Base-by-base conservation (phyloP, 164 flowering plant genomes). In the Annona cherimola region DNA sequence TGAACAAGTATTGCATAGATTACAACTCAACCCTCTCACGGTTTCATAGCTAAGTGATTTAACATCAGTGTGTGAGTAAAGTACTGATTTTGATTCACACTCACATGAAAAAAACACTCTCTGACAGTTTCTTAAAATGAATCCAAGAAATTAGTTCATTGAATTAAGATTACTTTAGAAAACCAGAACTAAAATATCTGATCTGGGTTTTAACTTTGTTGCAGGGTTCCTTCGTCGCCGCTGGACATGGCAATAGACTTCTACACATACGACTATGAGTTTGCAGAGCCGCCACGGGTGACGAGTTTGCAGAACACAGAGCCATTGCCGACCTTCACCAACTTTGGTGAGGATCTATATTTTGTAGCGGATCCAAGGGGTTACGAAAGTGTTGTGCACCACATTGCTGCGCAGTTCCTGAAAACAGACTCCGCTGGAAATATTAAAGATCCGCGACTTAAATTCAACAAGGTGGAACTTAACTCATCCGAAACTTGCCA, bases 311-410 rank as follows among this genome's bases (percentile, higher is more conserved):
- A 68, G 40, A 81, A 81, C 79, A 78, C 79, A 3, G 63, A 41
- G 44, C 87, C 87, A 3, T 62, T 77, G 60, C 62, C 84, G 1
- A 81, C 85, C 19, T 82, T 75, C 46, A 4, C 75, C 0, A 69
- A 76, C 61, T 84, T 74, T 44, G 87, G 87, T 0, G 79, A 79
- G 2, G 78, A 81, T 41, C 67, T 67, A 0, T 73, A 82, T 74
- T 80, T 82, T 66, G 85, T 84, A 3, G 85, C 83, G 2, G 87
- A 84, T 45, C 63, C 79, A 1, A 77, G 83, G 41, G 87, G 87
- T 1, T 84, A 80, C 20, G 85, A 81, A 69, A 68, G 73, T 45
- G 72, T 82, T 7, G 82, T 82, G 9, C 70, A 81, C 73, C 3
- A 75, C 35, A 50, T 81, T 0, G 87, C 75, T 11, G 20, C 62